Percentiles rank a stretch among this genome's conserved stretches.
phyloP scores from a whole-genome alignment of 306 rosid species.

The Trifolium pratense region DNA sequence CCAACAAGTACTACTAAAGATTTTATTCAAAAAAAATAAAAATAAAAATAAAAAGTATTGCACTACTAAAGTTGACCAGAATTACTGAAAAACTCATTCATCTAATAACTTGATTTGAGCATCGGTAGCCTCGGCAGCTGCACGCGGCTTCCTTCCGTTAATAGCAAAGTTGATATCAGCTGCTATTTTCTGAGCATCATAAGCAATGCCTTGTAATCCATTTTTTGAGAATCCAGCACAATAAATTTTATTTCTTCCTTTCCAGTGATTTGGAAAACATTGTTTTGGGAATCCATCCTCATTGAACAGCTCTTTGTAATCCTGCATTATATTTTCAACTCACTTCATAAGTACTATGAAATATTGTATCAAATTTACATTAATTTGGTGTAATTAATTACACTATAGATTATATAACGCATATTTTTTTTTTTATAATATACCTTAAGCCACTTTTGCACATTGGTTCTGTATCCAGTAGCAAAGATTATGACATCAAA shows the following conservation, averaged over 20 bases:
- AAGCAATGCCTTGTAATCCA: slow-evolving; percentile 58
- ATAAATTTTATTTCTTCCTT: slow-evolving; percentile 53
- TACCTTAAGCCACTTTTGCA: slow-evolving; percentile 73
- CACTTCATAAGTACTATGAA: background rate
- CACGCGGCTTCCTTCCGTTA: background rate
- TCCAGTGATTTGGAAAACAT: slow-evolving; percentile 62
- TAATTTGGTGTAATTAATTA: background rate
- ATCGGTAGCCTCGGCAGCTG: background rate
- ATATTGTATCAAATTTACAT: background rate
- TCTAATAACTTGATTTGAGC: slow-evolving; percentile 2
- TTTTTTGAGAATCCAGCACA: slow-evolving; percentile 59
- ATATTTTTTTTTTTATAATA: background rate
- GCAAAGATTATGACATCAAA: slow-evolving; percentile 72
- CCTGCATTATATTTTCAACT: slow-evolving; percentile 41
- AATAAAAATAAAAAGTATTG: too few species aligned
- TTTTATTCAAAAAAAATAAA: too few species aligned
- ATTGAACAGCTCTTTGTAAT: slow-evolving; percentile 51
- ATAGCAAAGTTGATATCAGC: slow-evolving; percentile 39
- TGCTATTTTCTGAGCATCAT: slow-evolving; percentile 56
- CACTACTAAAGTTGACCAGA: background rate
- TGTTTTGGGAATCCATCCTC: slow-evolving; percentile 65
- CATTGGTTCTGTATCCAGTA: slow-evolving; percentile 67
- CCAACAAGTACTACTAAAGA: too few species aligned
- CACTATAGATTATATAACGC: background rate
- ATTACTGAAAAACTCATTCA: background rate